These are phyloP conservation scores for Penicillium sp. DNA, from an alignment of 2,329 filamentous ascomycete genomes.

Conservation along the genomic window DNA sequence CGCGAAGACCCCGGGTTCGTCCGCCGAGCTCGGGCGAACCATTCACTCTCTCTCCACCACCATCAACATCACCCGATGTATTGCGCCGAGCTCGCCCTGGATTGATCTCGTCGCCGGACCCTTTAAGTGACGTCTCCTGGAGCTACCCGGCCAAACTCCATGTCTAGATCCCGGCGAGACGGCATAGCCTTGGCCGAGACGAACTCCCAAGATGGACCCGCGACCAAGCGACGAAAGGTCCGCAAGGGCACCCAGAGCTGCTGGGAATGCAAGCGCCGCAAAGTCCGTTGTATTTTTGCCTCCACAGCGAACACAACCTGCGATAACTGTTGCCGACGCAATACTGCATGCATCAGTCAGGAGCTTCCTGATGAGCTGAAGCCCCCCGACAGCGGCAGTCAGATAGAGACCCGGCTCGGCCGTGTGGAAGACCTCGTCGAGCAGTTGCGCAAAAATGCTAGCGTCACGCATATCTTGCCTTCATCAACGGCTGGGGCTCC, in stretches of 20 bases:
- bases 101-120: too few relatives aligned
- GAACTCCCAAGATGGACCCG: background rate
- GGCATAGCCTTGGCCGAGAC: too few relatives aligned
- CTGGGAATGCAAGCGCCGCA: constrained; percentile 22
- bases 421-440: constrained; percentile 26
- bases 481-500: too few relatives aligned
- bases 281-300: constrained; percentile 34
- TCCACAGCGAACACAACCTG: constrained; percentile 21
- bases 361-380: constrained; percentile 44
- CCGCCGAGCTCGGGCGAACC: too few relatives aligned
- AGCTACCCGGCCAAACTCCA: too few relatives aligned
- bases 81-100: too few relatives aligned
- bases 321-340: constrained; percentile 29
- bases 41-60: too few relatives aligned
- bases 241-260: constrained; percentile 8
- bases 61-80: too few relatives aligned
- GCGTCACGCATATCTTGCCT: background rate
- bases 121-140: too few relatives aligned
- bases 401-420: constrained; percentile 12
- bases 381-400: constrained; percentile 17
- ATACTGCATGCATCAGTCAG: constrained; percentile 46
- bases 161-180: too few relatives aligned
- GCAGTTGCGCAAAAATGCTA: constrained; percentile 38
- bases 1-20: too few relatives aligned
- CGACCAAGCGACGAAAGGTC: constrained; percentile 20